Base-by-base conservation (phyloP, 345 rosid species). In the Psidium guajava region DNA sequence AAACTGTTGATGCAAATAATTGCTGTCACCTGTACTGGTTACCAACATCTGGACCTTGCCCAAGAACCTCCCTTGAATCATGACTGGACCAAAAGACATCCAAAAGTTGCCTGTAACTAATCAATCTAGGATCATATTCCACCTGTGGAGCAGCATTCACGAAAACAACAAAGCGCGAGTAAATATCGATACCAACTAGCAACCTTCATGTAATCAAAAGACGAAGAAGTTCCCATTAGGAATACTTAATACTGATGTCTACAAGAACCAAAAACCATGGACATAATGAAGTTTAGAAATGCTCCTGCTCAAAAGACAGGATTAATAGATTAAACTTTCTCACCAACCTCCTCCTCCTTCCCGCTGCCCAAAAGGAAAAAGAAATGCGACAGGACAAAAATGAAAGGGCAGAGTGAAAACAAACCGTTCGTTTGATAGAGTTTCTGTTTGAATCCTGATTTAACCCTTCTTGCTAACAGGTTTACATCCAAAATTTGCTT, bases 21-120 rank as follows among this genome's bases (percentile, higher is more conserved):
- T 52, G 77, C 49, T 6, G 11, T 85, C 87, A 95, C 99, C 98
- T 97, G 91, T 97, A 97, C 58, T 97, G 98, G 83, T 87, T 87
- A 81, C 99, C 99, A 49, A 96, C 98, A 87, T 97, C 99, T 85
- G 98, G 99, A 88, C 98, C 99, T 88, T 97, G 98, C 42, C 99
- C 98, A 90, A 94, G 95, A 11, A 93, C 97, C 89, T 97, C 98
- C 87, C 97, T 92, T 1, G 96, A 92, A 93, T 97, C 99, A 85
- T 97, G 99, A 87, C 92, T 94, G 57, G 95, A 91, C 99, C 98
- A 97, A 64, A 96, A 97, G 21, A 95, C 93, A 84, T 97, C 98
- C 91, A 96, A 85, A 12, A 97, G 98, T 84, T 96, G 91, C 89
- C 91, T 92, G 87, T 88, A 97, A 87, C 85, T 91, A 0, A 94